Evolutionary conservation across 805 yeast species (phyloP), one percentile per base, ranked within the genome.

Genomic region (Starmerella floricola): DNA sequence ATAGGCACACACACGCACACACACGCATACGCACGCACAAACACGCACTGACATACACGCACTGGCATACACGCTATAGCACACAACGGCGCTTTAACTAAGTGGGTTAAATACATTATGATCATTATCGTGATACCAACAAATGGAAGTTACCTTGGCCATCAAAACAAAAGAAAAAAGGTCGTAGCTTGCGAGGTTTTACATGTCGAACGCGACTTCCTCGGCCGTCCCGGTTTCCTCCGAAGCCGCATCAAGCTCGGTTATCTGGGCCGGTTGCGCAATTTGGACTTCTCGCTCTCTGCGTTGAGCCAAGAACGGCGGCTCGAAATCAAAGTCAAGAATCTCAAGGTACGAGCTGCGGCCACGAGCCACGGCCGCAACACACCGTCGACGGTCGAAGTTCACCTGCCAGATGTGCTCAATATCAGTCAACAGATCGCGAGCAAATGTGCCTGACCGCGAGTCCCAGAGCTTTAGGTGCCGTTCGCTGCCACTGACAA

Each of bases 401-500:
- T 80, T 73, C 2, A 88, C 95, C 52, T 91, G 95, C 98, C 98
- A 91, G 28, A 88, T 85, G 30, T 83, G 79, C 8, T 91, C 93
- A 20, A 79, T 78, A 57, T 80, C 87, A 3, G 72, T 67, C 36
- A 87, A 64, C 41, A 91, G 61, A 50, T 85, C 86, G 17, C 73
- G 63, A 42, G 87, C 74, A 46, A 79, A 72, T 54, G 70, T 69
- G 0, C 97, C 97, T 2, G 79, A 76, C 47, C 74, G 69, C 30
- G 85, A 72, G 29, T 50, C 42, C 85, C 95, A 91, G 36, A 91
- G 67, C 62, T 84, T 86, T 53, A 87, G 71, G 70, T 85, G 81
- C 37, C 80, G 73, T 54, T 81, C 93, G 44, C 93, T 79, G 0
- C 98, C 98, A 54, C 94, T 80, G 0, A 91, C 81, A 31, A 91